Evolutionary conservation across 192 early-diverging fungal species (phyloP).

Genomic region (Rhizophagus sp.): DNA sequence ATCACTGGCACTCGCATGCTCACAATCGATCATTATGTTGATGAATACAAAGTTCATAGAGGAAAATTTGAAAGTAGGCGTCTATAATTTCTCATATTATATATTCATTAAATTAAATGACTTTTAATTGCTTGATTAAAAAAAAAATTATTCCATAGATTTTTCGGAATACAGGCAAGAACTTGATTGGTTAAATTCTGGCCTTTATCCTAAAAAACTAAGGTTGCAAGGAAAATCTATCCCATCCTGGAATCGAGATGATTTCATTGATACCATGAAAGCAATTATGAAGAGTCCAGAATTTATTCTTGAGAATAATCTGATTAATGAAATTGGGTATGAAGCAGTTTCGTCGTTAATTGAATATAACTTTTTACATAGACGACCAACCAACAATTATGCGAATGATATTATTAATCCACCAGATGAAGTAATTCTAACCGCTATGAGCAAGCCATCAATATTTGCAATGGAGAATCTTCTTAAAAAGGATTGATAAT

Average conservation of each 20-base stretch:
- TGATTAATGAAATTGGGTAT: background rate
- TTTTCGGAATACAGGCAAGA: background rate
- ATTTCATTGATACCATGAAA: background rate
- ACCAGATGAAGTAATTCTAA: too few species aligned
- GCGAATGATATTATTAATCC: background rate
- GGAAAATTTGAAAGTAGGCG: background rate
- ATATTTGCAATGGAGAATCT: too few species aligned
- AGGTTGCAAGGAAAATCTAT: background rate
- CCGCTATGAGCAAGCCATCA: too few species aligned
- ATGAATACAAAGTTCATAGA: slow-evolving; percentile 7
- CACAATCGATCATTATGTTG: background rate
- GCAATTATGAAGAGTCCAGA: background rate
- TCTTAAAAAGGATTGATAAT: too few species aligned
- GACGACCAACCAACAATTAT: background rate
- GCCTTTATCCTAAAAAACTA: background rate
- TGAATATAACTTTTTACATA: background rate
- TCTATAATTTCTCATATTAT: background rate
- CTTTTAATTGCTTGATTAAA: too few species aligned
- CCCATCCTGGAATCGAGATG: background rate
- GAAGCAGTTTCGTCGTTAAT: background rate
- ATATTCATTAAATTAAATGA: background rate
- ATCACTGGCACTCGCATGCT: slow-evolving; percentile 5
- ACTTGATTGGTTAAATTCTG: background rate
- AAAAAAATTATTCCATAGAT: background rate
- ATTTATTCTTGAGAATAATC: background rate